phyloP scores from a whole-genome alignment of 2,329 filamentous ascomycete genomes.

The Harringtonia aguacate region DNA sequence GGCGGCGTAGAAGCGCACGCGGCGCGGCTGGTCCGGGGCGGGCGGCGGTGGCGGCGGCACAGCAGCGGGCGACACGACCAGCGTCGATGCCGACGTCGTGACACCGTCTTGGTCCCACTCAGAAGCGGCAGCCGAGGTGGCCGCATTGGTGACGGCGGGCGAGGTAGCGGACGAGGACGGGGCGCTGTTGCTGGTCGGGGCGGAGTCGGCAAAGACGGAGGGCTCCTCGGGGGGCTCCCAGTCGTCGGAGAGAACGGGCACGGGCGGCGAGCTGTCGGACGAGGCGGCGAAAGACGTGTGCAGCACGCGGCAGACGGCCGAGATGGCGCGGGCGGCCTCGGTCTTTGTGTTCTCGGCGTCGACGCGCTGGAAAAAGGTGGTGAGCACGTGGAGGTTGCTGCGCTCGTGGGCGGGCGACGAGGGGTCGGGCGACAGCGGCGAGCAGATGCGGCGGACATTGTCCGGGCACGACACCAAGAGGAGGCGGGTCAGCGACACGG shows the following conservation, averaged over 20 bases:
- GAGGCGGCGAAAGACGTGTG: conserved; percentile 28
- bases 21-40: conserved; percentile 5
- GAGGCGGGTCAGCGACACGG: conserved; percentile 46
- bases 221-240: conserved; percentile 19
- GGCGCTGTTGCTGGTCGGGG: conserved; percentile 1
- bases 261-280: conserved; percentile 7
- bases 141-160: not conserved
- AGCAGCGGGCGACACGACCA: conserved; percentile 3
- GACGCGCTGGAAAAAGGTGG: conserved; percentile 28
- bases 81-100: not conserved
- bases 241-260: conserved; percentile 18
- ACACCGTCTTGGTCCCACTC: too few relatives aligned
- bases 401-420: conserved; percentile 21
- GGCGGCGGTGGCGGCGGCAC: not conserved
- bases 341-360: conserved; percentile 46
- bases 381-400: conserved; percentile 26
- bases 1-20: conserved; percentile 31
- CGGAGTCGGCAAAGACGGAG: conserved; percentile 9
- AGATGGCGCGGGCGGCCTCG: conserved; percentile 45
- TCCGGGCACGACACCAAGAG: conserved; percentile 40
- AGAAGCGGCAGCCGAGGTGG: too few relatives aligned
- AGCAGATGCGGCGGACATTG: conserved; percentile 41
- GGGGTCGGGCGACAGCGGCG: conserved; percentile 25
- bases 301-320: conserved; percentile 41
- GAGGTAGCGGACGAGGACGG: not conserved